Evolutionary conservation across 148 eudicot genomes (phyloP), one percentile per base, ranked within the genome.

Genomic region (Diospyros lotus): DNA sequence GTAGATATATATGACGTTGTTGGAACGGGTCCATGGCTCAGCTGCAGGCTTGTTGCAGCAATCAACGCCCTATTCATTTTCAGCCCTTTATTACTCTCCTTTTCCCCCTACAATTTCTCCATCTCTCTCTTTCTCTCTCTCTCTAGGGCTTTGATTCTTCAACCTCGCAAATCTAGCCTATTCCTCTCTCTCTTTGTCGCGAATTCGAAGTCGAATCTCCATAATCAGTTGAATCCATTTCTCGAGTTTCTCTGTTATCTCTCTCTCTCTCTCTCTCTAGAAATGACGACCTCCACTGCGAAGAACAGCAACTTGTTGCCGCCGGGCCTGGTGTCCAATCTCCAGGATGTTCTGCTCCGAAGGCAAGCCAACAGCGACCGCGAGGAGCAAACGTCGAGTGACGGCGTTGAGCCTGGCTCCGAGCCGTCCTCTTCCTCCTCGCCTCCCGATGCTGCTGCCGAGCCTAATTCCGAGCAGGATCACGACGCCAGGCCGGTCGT

Each of bases 281-380:
- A 71, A 28, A 84, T 74, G 82, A 79, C 80, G 11, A 83, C 79
- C 58, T 76, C 83, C 2, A 13, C 71, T 5, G 79, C 59, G 17
- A 87, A 77, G 78, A 87, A 84, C 76, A 28, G 28, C 28, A 84
- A 83, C 72, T 55, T 77, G 63, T 77, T 90, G 86, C 91, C 91
- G 55, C 91, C 94, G 6, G 87, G 85, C 42, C 69, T 88, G 60
- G 87, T 90, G 18, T 73, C 85, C 4, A 90, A 90, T 77, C 90
- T 90, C 39, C 87, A 90, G 76, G 83, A 85, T 10, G 94, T 82
- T 14, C 80, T 90, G 15, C 69, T 72, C 59, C 76, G 76, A 17
- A 84, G 87, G 71, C 88, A 88, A 68, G 55, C 28, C 28, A 28
- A 28, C 28, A 28, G 28, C 28, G 28, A 38, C 62, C 80, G 73